phyloP scores from a whole-genome alignment of 257 asterid genomes.

The Solanum paucissectum region DNA sequence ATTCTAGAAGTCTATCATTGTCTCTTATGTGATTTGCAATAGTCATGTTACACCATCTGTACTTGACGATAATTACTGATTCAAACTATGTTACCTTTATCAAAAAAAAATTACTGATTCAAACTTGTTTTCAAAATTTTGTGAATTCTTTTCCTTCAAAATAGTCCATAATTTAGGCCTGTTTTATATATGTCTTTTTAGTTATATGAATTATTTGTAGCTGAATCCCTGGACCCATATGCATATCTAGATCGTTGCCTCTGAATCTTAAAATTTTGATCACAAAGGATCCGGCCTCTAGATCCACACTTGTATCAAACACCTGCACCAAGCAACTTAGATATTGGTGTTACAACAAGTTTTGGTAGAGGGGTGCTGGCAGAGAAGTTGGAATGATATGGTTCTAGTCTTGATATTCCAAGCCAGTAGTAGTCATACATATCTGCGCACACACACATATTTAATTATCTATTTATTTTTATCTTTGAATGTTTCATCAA shows the following conservation, averaged over 20 bases:
- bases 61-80: neutral
- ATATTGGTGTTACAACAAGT: neutral
- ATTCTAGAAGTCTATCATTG: neutral
- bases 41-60: neutral
- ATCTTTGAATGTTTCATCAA: neutral
- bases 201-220: neutral
- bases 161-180: neutral
- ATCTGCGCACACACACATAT: neutral
- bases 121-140: neutral
- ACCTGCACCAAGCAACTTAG: neutral
- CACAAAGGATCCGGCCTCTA: neutral
- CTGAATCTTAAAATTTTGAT: neutral
- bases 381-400: neutral
- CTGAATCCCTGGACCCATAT: neutral
- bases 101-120: too few relatives aligned
- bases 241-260: neutral
- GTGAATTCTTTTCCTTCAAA: neutral
- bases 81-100: neutral
- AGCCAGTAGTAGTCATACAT: neutral
- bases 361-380: neutral
- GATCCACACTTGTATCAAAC: neutral
- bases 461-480: too few relatives aligned
- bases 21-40: neutral
- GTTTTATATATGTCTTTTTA: neutral
- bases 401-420: neutral